A percentile compares a stretch with the other conserved stretches of the same genome.
Conservation (phyloP, 2,329 filamentous ascomycete genomes). For the Plectosphaerella cucumerina region DNA sequence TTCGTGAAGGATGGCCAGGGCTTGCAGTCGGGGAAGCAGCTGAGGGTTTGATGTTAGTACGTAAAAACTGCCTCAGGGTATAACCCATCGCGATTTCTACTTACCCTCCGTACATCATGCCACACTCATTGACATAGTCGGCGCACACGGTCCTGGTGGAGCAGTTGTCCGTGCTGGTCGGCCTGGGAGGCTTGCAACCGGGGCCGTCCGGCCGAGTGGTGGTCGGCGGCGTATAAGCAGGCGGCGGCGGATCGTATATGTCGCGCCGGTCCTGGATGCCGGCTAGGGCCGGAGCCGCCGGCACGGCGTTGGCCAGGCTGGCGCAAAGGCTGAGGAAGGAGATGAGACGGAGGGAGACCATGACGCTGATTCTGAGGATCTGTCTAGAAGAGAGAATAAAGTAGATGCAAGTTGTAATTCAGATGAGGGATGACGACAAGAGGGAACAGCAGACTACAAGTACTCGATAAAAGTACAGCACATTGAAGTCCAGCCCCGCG, state of each 20-base stretch:
- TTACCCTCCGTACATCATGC: constrained; percentile 17
- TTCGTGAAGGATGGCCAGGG: constrained; percentile 12
- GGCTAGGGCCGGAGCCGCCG: background rate
- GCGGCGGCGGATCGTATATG: too few relatives aligned
- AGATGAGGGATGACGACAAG: too few relatives aligned
- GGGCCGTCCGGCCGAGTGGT: too few relatives aligned
- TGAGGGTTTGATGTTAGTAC: background rate
- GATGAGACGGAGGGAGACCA: constrained; percentile 6
- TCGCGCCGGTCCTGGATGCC: background rate
- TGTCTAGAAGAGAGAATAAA: too few relatives aligned
- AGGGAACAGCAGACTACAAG: too few relatives aligned
- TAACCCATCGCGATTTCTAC: background rate
- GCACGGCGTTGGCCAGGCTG: constrained; percentile 5
- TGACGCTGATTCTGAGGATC: background rate
- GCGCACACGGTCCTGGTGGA: constrained; percentile 16
- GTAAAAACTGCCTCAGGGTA: background rate
- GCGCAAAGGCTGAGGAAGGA: constrained; percentile 2
- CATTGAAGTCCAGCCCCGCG: too few relatives aligned
- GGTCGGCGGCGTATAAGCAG: too few relatives aligned
- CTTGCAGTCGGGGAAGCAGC: constrained; percentile 10
- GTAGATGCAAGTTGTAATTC: too few relatives aligned
- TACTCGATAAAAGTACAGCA: too few relatives aligned
- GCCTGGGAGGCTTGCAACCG: background rate
- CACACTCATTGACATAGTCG: constrained; percentile 14
- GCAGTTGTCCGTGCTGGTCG: constrained; percentile 14